Evolutionary conservation across 2,329 filamentous ascomycete species (phyloP).

Genomic region (Phyllosticta paracitricarpa): DNA sequence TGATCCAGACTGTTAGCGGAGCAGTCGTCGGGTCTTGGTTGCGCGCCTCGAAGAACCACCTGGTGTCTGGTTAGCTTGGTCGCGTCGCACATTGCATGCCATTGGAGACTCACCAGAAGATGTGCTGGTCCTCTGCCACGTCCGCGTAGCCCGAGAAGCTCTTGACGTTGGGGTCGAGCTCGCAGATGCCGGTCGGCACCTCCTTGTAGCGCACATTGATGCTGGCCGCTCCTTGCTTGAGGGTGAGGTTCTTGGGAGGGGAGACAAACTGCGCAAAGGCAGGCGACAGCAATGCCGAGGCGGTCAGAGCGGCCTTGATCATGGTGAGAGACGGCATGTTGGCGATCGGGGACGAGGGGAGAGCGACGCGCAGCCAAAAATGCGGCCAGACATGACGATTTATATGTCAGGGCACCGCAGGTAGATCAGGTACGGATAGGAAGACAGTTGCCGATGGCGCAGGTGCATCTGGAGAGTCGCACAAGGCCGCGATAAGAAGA

Average conservation of each 20-base stretch:
- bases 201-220: constrained; percentile 50
- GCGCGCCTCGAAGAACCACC: constrained; percentile 45
- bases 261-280: constrained; percentile 34
- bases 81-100: too few relatives aligned
- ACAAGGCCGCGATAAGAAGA: neutral
- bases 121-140: constrained; percentile 41
- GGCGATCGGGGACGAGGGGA: neutral
- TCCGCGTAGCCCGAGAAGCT: constrained; percentile 48
- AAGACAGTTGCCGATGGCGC: neutral
- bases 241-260: constrained; percentile 34
- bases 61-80: constrained; percentile 2
- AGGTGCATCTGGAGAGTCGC: neutral
- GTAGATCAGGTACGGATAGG: neutral
- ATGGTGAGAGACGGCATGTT: constrained; percentile 1
- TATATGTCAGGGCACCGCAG: neutral
- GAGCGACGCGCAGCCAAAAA: neutral
- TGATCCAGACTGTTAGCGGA: constrained; percentile 51
- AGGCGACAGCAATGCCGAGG: constrained; percentile 8
- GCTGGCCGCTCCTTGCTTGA: constrained; percentile 35
- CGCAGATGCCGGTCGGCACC: constrained; percentile 45
- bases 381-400: neutral
- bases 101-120: constrained; percentile 37
- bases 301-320: neutral
- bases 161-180: constrained; percentile 46
- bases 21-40: constrained; percentile 40